Evolutionary conservation across 257 asterid species (phyloP), one percentile per base, ranked within the genome.

Genomic region (Misopates orontium): DNA sequence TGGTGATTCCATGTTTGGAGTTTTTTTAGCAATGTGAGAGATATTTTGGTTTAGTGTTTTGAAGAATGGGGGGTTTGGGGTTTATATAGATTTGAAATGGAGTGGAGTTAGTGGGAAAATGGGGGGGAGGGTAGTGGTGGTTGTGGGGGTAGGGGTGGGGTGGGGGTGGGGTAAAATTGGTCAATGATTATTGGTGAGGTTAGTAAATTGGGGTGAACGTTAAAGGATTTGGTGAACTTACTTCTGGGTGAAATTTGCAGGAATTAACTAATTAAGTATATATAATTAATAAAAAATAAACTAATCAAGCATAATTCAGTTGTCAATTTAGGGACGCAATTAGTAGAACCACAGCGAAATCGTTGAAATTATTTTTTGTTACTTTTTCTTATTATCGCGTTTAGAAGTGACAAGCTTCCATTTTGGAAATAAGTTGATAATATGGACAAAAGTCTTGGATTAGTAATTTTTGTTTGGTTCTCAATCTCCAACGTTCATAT

Each of bases 81-180:
- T 28, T 28, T 66, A 39, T 71, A 12, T 22, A 62, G 48, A n/a
- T 3, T 5, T 22, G 39, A 31, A 14, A 10, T 28, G 36, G 60
- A 47, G 75, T 73, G 82, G 79, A 14, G 69, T 65, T 55, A 44
- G 79, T 78, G 74, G 74, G 66, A 2, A 55, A 64, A 49, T 8
- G 20, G 47, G 64, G 12, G 19, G 11, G 47, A 0, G 63, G 53
- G 52, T 36, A n/a, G 67, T 25, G 53, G 71, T 18, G 42, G 10
- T 1, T 0, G 68, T 28, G 31, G 48, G 48, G 58, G 10, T 1
- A 0, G 68, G 20, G 31, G 48, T 40, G 58, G 18, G 64, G 60
- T 49, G 23, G 55, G 13, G 23, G 60, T 19, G 65, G 22, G 53
- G 31, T 17, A 50, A 18, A 50, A 4, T 50, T 0, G 1, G 50